These are phyloP conservation scores for Penicillium sp. DNA, from an alignment of 2,329 filamentous ascomycete genomes.

Conservation along the genomic window DNA sequence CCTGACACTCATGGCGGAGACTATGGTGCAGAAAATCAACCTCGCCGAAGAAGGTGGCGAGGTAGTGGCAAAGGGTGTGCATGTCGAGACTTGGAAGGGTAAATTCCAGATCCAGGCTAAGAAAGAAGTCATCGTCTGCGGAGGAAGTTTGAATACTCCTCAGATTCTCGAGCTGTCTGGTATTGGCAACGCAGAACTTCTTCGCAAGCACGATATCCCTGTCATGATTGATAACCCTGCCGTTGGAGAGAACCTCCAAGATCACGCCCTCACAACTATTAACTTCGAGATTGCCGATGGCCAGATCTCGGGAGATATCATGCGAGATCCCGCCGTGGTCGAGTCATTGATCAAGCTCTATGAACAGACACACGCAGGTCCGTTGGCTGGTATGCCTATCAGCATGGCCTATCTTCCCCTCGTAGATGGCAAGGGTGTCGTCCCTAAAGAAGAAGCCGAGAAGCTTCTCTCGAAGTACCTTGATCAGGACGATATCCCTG, in stretches of 20 bases:
- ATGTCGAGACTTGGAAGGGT: conserved; percentile 21
- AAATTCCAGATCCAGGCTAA: conserved; percentile 29
- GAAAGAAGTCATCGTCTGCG: conserved; percentile 60
- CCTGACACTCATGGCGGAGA: conserved; percentile 48
- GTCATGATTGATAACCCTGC: conserved; percentile 46
- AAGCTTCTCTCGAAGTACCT: conserved; percentile 7
- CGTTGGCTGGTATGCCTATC: conserved; percentile 10
- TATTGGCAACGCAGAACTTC: conserved; percentile 51
- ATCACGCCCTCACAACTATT: conserved; percentile 39
- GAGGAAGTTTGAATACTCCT: conserved; percentile 58
- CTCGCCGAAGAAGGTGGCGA: conserved; percentile 34
- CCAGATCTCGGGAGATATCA: conserved; percentile 24
- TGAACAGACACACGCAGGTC: conserved; percentile 20
- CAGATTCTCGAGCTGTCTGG: conserved; percentile 63
- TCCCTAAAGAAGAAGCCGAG: conserved; percentile 7
- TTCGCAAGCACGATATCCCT: conserved; percentile 44
- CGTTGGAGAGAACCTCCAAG: conserved; percentile 55
- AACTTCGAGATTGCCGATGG: conserved; percentile 20
- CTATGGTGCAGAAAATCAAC: conserved; percentile 49
- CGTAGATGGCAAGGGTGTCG: conserved; percentile 19
- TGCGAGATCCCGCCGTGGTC: conserved; percentile 23
- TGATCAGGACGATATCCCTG: background rate
- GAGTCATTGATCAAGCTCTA: conserved; percentile 24
- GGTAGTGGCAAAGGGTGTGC: conserved; percentile 18
- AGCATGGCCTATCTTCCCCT: conserved; percentile 26